Conservation (phyloP, 106 monocot species). For the Allium cepa region DNA sequence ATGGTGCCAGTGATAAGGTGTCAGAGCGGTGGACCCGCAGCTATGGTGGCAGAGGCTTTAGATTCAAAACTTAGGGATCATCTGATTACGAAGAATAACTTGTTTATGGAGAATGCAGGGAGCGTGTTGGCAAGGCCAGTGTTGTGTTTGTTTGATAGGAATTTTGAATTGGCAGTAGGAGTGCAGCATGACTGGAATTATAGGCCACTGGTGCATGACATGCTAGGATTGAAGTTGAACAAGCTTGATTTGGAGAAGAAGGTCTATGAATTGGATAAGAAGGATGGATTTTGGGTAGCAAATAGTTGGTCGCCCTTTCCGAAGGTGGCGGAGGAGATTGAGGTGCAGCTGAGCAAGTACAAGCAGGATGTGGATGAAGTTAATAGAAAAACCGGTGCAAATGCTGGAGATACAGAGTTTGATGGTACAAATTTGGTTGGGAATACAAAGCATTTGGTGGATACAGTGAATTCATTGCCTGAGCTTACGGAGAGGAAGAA, state of each 20-base stretch:
- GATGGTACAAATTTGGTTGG: slow-evolving; percentile 88
- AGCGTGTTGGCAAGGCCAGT: slow-evolving; percentile 71
- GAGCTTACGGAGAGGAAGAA: slow-evolving; percentile 93
- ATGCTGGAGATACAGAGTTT: slow-evolving; percentile 47
- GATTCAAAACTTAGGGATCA: slow-evolving; percentile 73
- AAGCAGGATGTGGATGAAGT: slow-evolving; percentile 94
- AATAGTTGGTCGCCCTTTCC: slow-evolving; percentile 85
- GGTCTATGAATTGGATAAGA: slow-evolving; percentile 64
- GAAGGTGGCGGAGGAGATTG: slow-evolving; percentile 95
- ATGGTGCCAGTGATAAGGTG: slow-evolving; percentile 81
- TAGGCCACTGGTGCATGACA: slow-evolving; percentile 73
- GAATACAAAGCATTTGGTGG: slow-evolving; percentile 85
- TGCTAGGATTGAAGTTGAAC: slow-evolving; percentile 72
- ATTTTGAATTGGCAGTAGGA: slow-evolving; percentile 86
- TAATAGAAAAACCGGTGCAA: slow-evolving; percentile 70
- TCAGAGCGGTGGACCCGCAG: slow-evolving; percentile 64
- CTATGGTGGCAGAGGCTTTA: slow-evolving; percentile 82
- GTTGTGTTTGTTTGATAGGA: slow-evolving; percentile 80
- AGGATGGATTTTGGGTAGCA: slow-evolving; percentile 71
- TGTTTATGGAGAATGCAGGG: slow-evolving; percentile 54
- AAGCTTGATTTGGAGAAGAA: slow-evolving; percentile 42
- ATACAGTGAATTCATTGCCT: slow-evolving; percentile 89
- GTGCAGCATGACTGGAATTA: slow-evolving; percentile 96
- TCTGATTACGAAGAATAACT: slow-evolving; percentile 61
- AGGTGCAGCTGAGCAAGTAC: slow-evolving; percentile 77